Evolutionary conservation across 2,329 filamentous ascomycete species (phyloP).

Genomic region (Juglanconis oblonga): DNA sequence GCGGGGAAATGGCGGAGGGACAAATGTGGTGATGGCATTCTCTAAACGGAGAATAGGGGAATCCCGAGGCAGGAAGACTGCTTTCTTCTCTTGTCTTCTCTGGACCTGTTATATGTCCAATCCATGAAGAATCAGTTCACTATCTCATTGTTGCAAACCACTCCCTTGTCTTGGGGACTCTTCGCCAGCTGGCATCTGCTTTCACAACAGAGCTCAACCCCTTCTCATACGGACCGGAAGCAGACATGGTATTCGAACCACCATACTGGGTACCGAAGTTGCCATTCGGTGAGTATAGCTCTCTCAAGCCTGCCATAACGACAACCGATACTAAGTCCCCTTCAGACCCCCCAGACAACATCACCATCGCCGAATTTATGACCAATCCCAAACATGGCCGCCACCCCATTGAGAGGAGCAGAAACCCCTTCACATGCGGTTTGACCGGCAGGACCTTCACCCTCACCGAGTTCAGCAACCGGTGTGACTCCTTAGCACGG

Average conservation of each 20-base stretch:
- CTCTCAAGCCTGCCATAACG: neutral
- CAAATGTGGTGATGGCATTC: too few relatives aligned
- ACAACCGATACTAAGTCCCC: constrained; percentile 6
- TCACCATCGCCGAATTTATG: constrained; percentile 76
- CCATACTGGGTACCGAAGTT: constrained; percentile 61
- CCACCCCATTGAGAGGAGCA: constrained; percentile 58
- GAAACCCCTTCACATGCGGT: constrained; percentile 74
- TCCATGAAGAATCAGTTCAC: too few relatives aligned
- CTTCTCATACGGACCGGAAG: too few relatives aligned
- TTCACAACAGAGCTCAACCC: too few relatives aligned
- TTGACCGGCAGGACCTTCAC: constrained; percentile 67
- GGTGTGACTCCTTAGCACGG: constrained; percentile 65
- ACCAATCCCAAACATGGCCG: constrained; percentile 69
- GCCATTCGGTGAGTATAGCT: constrained; percentile 43
- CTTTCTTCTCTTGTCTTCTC: too few relatives aligned
- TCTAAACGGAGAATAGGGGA: too few relatives aligned
- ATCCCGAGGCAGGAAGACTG: too few relatives aligned
- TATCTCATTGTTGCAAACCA: too few relatives aligned
- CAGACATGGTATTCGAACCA: constrained; percentile 55
- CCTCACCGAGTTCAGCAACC: constrained; percentile 58
- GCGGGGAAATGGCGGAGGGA: too few relatives aligned
- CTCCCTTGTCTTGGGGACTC: too few relatives aligned
- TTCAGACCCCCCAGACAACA: constrained; percentile 64
- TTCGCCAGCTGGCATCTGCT: too few relatives aligned
- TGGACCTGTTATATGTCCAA: too few relatives aligned